Conservation (phyloP, 2,329 filamentous ascomycete species). For the Alternaria panax region DNA sequence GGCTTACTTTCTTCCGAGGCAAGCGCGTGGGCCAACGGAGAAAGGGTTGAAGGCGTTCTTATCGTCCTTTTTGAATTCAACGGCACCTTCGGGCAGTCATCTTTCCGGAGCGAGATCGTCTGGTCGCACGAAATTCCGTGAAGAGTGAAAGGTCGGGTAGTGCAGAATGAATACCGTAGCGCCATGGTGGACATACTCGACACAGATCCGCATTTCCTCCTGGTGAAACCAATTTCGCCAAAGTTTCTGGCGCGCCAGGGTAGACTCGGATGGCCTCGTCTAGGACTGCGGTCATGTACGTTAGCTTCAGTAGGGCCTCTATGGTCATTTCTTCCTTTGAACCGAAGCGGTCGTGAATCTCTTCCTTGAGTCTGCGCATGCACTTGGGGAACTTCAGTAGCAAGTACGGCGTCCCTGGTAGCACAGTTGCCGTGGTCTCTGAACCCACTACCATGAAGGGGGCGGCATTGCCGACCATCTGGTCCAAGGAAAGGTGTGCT, state of each 20-base stretch:
- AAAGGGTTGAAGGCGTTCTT: conserved; percentile 11
- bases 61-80: conserved; percentile 5
- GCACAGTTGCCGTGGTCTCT: conserved; percentile 7
- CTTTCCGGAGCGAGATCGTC: conserved; percentile 3
- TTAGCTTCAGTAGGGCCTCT: conserved; percentile 2
- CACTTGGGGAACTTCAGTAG: background rate
- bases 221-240: conserved; percentile 9
- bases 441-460: conserved; percentile 12
- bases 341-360: conserved; percentile 1
- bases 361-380: conserved; percentile 1
- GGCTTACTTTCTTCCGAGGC: conserved; percentile 10
- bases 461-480: conserved; percentile 9
- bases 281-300: conserved; percentile 10
- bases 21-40: conserved; percentile 7
- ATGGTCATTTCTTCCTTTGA: conserved; percentile 11
- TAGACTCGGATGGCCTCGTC: conserved; percentile 12
- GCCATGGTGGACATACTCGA: conserved; percentile 1
- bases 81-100: conserved; percentile 2
- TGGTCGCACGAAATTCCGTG: conserved; percentile 6
- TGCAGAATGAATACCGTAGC: conserved; percentile 6
- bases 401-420: conserved; percentile 1
- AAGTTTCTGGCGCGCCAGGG: conserved; percentile 9
- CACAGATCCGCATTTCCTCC: conserved; percentile 5
- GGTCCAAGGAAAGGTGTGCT: conserved; percentile 7
- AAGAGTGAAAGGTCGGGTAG: conserved; percentile 5